Evolutionary conservation across 495 filamentous ascomycete species (phyloP), one percentile per base, ranked within the genome.

Genomic region (Tuber aestivum): DNA sequence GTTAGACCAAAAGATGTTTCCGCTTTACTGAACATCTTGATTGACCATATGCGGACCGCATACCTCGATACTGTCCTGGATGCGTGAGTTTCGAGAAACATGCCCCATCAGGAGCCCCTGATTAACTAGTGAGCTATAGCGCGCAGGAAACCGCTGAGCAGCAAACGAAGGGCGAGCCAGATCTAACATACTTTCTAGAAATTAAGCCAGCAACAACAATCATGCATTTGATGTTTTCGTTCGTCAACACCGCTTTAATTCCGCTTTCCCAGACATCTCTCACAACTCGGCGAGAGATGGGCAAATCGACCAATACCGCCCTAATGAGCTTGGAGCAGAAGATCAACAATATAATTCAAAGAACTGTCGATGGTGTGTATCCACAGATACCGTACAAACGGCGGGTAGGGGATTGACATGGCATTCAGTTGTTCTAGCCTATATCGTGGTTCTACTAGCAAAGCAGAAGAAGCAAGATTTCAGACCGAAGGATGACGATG

Each of bases 1-100:
- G 7, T 70, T 48, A 81, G 79, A 40, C 93, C 95, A 41, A 98
- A 95, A 84, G 96, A 99, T 84, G 92, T 98, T 61, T 89, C 90
- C n/a, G 90, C 92, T 75, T 87, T 97, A 27, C 86, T 97, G 61
- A 92, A 91, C 83, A 89, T 98, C 12, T 89, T 99, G 1, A 88
- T 97, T 38, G 89, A 90, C 23, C 91, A 92, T 76, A 95, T 97
- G 92, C 94, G 93, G 72, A 94, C 96, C 80, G 91, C 94, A 50
- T 99, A 98, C 81, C 86, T 99, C 41, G 96, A 99, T 81, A 95
- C 97, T 3, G 93, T 92, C 42, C 88, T 99, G 8, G 95, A 98
- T 81, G 93, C 94, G 74, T 86, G 80, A 84, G 86, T 83, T 65
- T 10, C 32, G 4, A 70, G 23, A 20, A 27, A 45, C 61, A 61